Evolutionary conservation across 495 filamentous ascomycete genomes (phyloP).

Genomic region (Chaetomidium leptoderma): DNA sequence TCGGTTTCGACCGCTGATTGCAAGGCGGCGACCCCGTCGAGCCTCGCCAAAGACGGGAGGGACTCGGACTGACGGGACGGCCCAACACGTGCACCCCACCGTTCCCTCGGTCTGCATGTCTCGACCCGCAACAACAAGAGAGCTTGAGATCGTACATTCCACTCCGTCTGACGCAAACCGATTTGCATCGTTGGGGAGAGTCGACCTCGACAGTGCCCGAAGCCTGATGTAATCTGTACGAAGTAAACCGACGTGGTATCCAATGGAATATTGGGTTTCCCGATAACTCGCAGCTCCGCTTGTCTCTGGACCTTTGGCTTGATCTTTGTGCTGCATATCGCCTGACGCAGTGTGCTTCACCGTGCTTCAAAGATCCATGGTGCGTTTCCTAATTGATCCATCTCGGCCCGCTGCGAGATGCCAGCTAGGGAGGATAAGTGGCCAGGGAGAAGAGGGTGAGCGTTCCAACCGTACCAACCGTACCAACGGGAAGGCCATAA

Average conservation of each 20-base stretch:
- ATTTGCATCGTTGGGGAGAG: constrained; percentile 10
- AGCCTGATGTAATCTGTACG: neutral
- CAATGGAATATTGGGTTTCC: no score
- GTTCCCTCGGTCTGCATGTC: neutral
- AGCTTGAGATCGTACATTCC: neutral
- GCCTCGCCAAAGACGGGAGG: no score
- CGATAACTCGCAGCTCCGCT: no score
- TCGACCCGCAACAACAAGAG: neutral
- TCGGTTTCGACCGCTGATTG: no score
- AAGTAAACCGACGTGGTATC: neutral
- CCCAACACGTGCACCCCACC: constrained; percentile 3
- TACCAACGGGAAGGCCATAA: no score
- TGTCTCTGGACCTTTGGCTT: no score
- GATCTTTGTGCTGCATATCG: no score
- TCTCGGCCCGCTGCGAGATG: no score
- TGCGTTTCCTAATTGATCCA: neutral
- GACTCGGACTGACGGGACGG: constrained; percentile 1
- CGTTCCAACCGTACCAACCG: no score
- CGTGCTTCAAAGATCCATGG: neutral
- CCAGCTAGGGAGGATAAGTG: neutral
- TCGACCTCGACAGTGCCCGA: neutral
- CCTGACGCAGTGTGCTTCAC: no score
- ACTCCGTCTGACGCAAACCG: neutral
- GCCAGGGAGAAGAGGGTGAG: neutral
- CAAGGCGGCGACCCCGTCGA: no score